phyloP scores from a whole-genome alignment of 192 early-diverging fungal species.

The Pilaira anomala region DNA sequence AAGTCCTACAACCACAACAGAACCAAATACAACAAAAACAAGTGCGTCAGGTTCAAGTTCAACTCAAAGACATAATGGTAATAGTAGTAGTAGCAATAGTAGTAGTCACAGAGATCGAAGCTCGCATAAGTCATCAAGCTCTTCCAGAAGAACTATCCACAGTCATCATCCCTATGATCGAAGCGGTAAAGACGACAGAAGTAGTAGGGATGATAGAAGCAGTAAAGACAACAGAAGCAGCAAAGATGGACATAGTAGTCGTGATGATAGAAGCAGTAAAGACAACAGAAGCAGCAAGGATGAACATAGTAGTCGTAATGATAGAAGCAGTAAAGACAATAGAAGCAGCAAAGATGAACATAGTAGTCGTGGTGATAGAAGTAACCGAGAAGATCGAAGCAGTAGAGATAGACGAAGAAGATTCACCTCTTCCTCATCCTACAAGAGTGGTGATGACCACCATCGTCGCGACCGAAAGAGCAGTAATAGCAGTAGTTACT shows the following conservation, averaged over 20 bases:
- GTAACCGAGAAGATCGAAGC: slow-evolving; percentile 22
- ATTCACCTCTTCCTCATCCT: slow-evolving; percentile 35
- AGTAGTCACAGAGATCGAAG: too few relatives aligned
- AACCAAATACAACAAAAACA: slow-evolving; percentile 1
- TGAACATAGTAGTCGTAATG: too few relatives aligned
- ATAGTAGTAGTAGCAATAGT: too few relatives aligned
- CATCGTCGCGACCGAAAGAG: slow-evolving; percentile 29
- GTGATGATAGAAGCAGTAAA: too few relatives aligned
- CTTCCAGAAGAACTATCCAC: background rate
- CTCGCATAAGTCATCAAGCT: too few relatives aligned
- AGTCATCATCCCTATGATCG: slow-evolving; percentile 29
- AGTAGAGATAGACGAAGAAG: slow-evolving; percentile 19
- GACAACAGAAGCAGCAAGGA: too few relatives aligned
- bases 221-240: too few relatives aligned
- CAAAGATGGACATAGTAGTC: too few relatives aligned
- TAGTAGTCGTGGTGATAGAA: slow-evolving; percentile 28
- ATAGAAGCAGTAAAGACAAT: background rate
- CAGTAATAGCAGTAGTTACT: slow-evolving; percentile 13
- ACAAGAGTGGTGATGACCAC: slow-evolving; percentile 30
- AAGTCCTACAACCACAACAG: too few relatives aligned
- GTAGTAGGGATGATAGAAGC: too few relatives aligned
- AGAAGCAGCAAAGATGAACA: background rate
- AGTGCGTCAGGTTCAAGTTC: too few relatives aligned
- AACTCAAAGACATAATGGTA: background rate
- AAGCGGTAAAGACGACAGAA: background rate